A percentile compares a stretch with the other conserved stretches of the same genome.
Evolutionary conservation across 2,329 filamentous ascomycete species (phyloP).

Genomic region (Paecilomyces sp.): DNA sequence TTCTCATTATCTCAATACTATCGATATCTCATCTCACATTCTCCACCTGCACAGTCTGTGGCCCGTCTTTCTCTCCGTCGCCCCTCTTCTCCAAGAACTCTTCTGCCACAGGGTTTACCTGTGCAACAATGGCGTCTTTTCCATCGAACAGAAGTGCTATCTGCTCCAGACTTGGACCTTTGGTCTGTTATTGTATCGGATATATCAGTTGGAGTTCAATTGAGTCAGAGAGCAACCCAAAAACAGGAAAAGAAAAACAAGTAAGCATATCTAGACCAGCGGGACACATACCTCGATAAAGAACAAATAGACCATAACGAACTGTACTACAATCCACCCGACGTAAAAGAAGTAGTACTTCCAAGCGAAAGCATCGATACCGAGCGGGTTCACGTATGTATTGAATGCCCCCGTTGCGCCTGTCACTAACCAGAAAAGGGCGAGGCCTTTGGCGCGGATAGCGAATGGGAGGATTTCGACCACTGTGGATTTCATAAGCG

Average conservation of each 20-base stretch:
- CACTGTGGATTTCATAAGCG: constrained; percentile 17
- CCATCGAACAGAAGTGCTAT: constrained; percentile 23
- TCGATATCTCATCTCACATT: neutral
- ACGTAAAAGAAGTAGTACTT: constrained; percentile 9
- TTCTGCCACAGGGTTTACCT: neutral
- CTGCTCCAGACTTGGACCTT: constrained; percentile 10
- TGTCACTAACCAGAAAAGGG: constrained; percentile 11
- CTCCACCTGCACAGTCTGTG: neutral
- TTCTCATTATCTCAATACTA: too few species aligned
- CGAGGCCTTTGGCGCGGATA: constrained; percentile 17
- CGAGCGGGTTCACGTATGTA: constrained; percentile 15
- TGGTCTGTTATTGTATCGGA: neutral
- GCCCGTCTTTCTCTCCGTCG: neutral
- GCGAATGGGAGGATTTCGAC: constrained; percentile 17
- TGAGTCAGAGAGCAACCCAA: too few species aligned
- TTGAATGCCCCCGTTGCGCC: constrained; percentile 13
- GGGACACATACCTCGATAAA: neutral
- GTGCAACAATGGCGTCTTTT: constrained; percentile 5
- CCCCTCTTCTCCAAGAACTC: neutral
- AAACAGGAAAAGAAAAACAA: neutral
- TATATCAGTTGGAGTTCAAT: too few species aligned
- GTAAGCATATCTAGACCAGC: neutral
- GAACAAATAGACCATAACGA: neutral
- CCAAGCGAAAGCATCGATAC: constrained; percentile 14
- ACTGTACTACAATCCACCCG: neutral